Percentiles rank a stretch among this genome's conserved stretches.
Evolutionary conservation across 2,329 filamentous ascomycete genomes (phyloP).

Genomic region (Talaromyces sp.): DNA sequence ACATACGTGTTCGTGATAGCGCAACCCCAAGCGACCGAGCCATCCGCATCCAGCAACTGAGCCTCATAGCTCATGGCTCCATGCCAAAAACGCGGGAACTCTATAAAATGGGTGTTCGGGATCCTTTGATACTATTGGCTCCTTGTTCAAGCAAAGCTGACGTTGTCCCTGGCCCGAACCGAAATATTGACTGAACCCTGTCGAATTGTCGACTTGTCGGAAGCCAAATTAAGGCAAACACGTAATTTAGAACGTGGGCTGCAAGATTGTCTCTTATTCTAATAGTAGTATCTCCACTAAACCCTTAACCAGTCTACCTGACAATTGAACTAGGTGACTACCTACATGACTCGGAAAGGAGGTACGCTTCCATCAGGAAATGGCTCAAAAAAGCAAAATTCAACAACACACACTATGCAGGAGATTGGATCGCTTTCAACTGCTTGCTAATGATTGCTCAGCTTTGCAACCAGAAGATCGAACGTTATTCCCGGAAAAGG

Average conservation of each 20-base stretch:
- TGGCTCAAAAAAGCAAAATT: neutral
- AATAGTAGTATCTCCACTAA: neutral
- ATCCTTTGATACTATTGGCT: neutral
- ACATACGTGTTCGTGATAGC: neutral
- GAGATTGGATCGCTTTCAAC: neutral
- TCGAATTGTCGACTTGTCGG: neutral
- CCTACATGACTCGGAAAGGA: neutral
- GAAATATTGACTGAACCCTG: neutral
- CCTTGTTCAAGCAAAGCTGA: neutral
- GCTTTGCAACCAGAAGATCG: neutral
- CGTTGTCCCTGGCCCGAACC: neutral
- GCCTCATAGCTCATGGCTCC: neutral
- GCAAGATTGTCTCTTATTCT: neutral
- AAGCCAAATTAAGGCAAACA: neutral
- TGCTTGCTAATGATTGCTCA: neutral
- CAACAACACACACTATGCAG: conserved; percentile 8
- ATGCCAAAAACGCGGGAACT: neutral
- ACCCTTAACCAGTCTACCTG: neutral
- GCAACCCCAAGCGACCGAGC: neutral
- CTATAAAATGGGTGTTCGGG: neutral
- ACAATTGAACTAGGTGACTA: neutral
- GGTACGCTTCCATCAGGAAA: neutral
- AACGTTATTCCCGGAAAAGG: conserved; percentile 5
- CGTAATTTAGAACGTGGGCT: conserved; percentile 1
- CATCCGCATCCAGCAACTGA: neutral